Base-by-base conservation (phyloP, 1,284 basidiomycete genomes). In the Ustilago tritici region DNA sequence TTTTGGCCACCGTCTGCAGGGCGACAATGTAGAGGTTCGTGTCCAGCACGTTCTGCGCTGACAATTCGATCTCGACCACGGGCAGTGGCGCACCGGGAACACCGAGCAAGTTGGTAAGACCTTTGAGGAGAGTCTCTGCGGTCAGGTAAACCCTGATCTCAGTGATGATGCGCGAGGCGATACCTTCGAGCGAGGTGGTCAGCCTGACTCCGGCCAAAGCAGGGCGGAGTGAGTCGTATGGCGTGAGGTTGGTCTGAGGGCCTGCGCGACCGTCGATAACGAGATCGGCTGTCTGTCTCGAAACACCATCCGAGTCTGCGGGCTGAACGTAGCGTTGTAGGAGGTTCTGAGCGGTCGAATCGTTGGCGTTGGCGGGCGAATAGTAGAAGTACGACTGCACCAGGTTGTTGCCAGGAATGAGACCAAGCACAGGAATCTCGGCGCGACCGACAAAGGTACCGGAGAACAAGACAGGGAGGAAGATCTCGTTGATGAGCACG, bases 371-470 rank as follows among this genome's bases (percentile, higher is more conserved):
- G 9, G 87, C 87, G 0, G 92, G 92, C 74, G 88, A 85, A 79
- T 93, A 93, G 70, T 89, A 91, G 88, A 93, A 92, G 80, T 92
- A 90, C 6, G 91, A 87, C 0, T 87, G 64, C 31, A 91, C 81
- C 3, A 80, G 78, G 76, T 92, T 92, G 65, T 87, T 83, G 60
- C 92, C 92, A 0, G 91, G 91, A 35, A 89, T 86, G 43, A 93
- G 88, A 76, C 90, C 82, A 34, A 81, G 65, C 55, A 41, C 58
- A 12, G 46, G 63, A 81, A 91, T 87, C 82, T 91, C 65, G 52
- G 82, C 83, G 17, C 80, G 65, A 32, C 86, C 79, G 28, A 87
- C 84, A 32, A 86, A 87, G 32, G 89, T 88, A 35, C 88, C 89
- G 52, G 90, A 86, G 84, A 89, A 92, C 60, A 89, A 84, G 9